A percentile compares a stretch with the other conserved stretches of the same genome.
phyloP scores from a whole-genome alignment of 352 stramenopile species.

The Phytophthora meadii region DNA sequence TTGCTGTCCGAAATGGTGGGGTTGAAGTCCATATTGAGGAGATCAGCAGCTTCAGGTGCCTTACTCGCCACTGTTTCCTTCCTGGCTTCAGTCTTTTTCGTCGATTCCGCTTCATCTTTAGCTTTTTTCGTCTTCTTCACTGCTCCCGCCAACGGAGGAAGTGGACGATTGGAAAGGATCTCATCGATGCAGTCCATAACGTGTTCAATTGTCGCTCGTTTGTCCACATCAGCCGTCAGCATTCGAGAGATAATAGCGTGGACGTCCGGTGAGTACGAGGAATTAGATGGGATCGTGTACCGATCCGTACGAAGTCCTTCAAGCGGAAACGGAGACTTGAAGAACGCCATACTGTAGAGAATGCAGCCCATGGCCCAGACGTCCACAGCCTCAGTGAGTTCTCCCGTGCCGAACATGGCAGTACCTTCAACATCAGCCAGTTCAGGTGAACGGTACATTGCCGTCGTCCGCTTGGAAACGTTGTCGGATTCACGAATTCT shows the following conservation, averaged over 20 bases:
- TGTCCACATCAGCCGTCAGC: slow-evolving; percentile 91
- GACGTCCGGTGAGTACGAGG: slow-evolving; percentile 89
- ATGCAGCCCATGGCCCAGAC: slow-evolving; percentile 96
- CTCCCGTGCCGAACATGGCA: slow-evolving; percentile 91
- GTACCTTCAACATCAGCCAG: slow-evolving; percentile 95
- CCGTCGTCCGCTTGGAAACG: slow-evolving; percentile 96
- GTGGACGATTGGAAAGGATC: slow-evolving; percentile 49
- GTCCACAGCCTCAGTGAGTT: slow-evolving; percentile 93
- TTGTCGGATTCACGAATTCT: slow-evolving; percentile 91
- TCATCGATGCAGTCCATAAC: slow-evolving; percentile 91
- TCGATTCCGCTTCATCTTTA: slow-evolving; percentile 13
- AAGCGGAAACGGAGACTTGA: slow-evolving; percentile 96
- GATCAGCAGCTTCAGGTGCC: slow-evolving; percentile 43
- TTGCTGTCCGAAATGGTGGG: slow-evolving; percentile 54
- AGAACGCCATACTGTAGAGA: slow-evolving; percentile 96
- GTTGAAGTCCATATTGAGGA: slow-evolving; percentile 78
- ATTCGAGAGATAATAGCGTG: slow-evolving; percentile 92
- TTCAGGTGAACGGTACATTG: slow-evolving; percentile 98
- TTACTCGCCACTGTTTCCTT: slow-evolving; percentile 62
- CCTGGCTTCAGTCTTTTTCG: slow-evolving; percentile 61
- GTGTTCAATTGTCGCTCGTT: slow-evolving; percentile 92
- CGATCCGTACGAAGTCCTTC: slow-evolving; percentile 94
- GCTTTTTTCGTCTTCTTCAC: slow-evolving; percentile 40
- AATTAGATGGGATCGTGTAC: slow-evolving; percentile 93
- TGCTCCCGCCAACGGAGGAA: slow-evolving; percentile 41